Base-by-base conservation (phyloP, 148 eudicot species). In the Arctostaphylos glauca region DNA sequence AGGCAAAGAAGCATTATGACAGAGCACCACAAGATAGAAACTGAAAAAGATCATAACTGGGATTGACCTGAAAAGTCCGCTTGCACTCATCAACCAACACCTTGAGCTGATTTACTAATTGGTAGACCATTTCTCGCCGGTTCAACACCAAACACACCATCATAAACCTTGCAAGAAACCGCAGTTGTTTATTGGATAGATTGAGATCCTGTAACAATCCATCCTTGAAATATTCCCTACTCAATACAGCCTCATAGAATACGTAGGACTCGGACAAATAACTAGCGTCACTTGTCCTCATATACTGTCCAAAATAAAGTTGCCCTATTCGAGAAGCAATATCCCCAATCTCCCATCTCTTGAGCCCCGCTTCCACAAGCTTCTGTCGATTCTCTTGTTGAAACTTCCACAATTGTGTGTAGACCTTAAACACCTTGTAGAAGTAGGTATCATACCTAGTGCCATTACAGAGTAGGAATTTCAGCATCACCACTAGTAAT, bases 331-430 rank as follows among this genome's bases (percentile, higher is more conserved):
- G 89, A 76, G 98, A 95, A 59, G 97, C 98, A 85, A 95, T 95
- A 84, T 95, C 98, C 83, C 98, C 98, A 81, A 95, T 95, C 88
- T 95, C 95, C 98, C 98, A 93, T 89, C 97, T 90, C 91, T 92
- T 93, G 8, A 95, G 87, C 82, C 98, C 98, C 21, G 92, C 92
- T 84, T 95, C 98, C 80, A 95, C 95, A 84, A 95, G 90, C 86
- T 89, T 92, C 83, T 92, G 95, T 43, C 98, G 88, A 87, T 95
- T 95, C 87, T 93, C 97, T 88, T 95, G 98, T 73, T 95, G 98
- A 86, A 91, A 93, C 86, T 95, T 95, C 98, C 98, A 95, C 59
- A 95, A 80, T 55, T 95, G 93, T 64, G 98, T 95, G 81, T 95
- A 95, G 47, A 91, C 91, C 88, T 95, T 93, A 85, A 95, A 93